phyloP scores from a whole-genome alignment of 208 protist genomes.

The Novymonas esmeraldas region DNA sequence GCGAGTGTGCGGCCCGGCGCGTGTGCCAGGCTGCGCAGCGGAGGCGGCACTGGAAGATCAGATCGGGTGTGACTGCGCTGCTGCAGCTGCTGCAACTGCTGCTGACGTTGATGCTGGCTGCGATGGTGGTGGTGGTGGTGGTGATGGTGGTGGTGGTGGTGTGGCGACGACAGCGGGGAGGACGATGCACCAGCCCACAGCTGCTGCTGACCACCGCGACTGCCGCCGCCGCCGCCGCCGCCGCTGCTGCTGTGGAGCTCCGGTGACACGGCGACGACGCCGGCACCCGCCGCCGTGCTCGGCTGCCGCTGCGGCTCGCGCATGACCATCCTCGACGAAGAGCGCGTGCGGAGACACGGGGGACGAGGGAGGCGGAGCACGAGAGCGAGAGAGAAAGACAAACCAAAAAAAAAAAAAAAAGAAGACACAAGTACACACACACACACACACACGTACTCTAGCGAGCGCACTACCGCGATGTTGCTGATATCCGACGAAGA shows the following conservation, averaged over 20 bases:
- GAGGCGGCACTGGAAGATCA: constrained; percentile 18
- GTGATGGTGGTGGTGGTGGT: constrained; percentile 11
- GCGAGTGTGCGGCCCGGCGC: background rate
- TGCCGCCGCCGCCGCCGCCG: background rate
- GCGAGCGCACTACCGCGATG: too few species aligned
- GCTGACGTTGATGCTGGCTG: background rate
- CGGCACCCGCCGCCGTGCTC: too few species aligned
- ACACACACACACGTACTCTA: constrained; percentile 1
- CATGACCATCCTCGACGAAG: background rate
- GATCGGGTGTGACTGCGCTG: constrained; percentile 17
- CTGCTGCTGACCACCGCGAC: background rate
- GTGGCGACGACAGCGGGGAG: background rate
- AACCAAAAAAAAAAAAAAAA: constrained; percentile 1
- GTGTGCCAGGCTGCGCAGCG: constrained; percentile 20
- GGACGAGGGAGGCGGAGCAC: background rate
- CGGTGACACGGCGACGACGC: background rate
- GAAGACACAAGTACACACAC: background rate
- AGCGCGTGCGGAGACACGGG: background rate
- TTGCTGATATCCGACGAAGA: too few species aligned
- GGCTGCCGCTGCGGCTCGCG: too few species aligned
- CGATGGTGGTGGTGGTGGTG: background rate
- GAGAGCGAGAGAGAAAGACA: constrained; percentile 1
- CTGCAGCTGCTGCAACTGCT: background rate
- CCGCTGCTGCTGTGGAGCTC: background rate
- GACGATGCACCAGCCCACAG: background rate